Evolutionary conservation across 495 filamentous ascomycete species (phyloP).

Genomic region (Penicillium samsonianum): DNA sequence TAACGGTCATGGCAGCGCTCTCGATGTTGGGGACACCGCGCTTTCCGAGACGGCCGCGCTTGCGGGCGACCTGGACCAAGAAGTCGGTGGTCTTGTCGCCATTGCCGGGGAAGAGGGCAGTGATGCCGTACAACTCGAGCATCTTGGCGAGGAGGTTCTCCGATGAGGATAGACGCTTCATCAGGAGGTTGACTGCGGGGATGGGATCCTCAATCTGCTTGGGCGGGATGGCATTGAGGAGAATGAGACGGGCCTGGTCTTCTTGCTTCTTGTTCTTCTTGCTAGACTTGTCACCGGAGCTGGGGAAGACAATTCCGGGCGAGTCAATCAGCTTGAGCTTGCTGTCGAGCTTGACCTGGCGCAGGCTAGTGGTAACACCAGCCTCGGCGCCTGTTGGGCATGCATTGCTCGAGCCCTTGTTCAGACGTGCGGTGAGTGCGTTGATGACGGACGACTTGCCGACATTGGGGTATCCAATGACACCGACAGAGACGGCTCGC

Average conservation of each 20-base stretch:
- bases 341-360: constrained; percentile 91
- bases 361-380: constrained; percentile 85
- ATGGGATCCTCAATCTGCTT: constrained; percentile 92
- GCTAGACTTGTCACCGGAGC: constrained; percentile 44
- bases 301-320: constrained; percentile 93
- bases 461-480: constrained; percentile 96
- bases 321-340: constrained; percentile 94
- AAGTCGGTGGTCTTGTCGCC: constrained; percentile 89
- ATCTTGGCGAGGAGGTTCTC: constrained; percentile 73
- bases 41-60: constrained; percentile 84
- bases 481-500: constrained; percentile 85
- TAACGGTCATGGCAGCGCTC: constrained; percentile 85
- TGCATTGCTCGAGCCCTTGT: constrained; percentile 63
- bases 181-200: constrained; percentile 77
- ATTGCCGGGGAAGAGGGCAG: constrained; percentile 64
- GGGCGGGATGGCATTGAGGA: constrained; percentile 88
- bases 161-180: constrained; percentile 73
- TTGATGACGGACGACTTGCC: constrained; percentile 98
- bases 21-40: constrained; percentile 87
- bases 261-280: constrained; percentile 58
- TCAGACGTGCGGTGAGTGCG: constrained; percentile 78
- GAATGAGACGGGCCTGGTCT: constrained; percentile 78
- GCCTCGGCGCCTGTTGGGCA: constrained; percentile 92
- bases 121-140: constrained; percentile 77
- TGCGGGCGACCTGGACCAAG: constrained; percentile 89